phyloP scores from a whole-genome alignment of 1,139 yeast genomes.

The Zygoascus meyerae region DNA sequence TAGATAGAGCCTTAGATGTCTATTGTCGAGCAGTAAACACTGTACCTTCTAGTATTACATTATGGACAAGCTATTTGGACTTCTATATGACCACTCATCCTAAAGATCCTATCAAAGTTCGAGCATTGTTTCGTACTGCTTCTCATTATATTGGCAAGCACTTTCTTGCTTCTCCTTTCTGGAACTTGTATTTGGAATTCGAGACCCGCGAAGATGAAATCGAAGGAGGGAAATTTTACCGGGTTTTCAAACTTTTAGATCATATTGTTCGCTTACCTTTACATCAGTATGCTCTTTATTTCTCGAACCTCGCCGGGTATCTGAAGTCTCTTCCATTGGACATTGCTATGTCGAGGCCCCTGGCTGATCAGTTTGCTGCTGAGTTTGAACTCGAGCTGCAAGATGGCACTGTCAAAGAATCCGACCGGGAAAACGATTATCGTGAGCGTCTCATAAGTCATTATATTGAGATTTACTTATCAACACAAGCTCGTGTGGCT shows the following conservation, averaged over 20 bases:
- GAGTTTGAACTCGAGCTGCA: slow-evolving; percentile 26
- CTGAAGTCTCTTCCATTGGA: slow-evolving; percentile 25
- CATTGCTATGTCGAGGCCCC: slow-evolving; percentile 23
- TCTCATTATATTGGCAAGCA: slow-evolving; percentile 62
- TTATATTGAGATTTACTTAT: slow-evolving; percentile 47
- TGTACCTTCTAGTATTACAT: slow-evolving; percentile 45
- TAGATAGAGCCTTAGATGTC: slow-evolving; percentile 44
- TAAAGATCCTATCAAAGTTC: slow-evolving; percentile 16
- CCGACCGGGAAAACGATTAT: slow-evolving; percentile 21
- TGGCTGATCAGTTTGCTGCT: slow-evolving; percentile 26
- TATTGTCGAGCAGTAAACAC: slow-evolving; percentile 50
- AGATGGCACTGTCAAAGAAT: slow-evolving; percentile 3
- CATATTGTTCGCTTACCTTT: slow-evolving; percentile 65
- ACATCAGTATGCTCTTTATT: slow-evolving; percentile 65
- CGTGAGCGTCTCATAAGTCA: slow-evolving; percentile 26
- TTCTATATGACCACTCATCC: slow-evolving; percentile 41
- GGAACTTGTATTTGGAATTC: slow-evolving; percentile 64
- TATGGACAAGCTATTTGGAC: slow-evolving; percentile 69
- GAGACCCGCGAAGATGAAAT: slow-evolving; percentile 28
- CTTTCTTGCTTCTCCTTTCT: slow-evolving; percentile 67
- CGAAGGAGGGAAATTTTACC: slow-evolving; percentile 28
- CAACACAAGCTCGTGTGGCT: slow-evolving; percentile 55
- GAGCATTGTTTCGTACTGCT: slow-evolving; percentile 54
- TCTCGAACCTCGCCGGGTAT: slow-evolving; percentile 28
- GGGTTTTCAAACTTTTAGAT: slow-evolving; percentile 44